Conservation (phyloP, 2,329 filamentous ascomycete species). For the Stagonosporopsis rhizophila region DNA sequence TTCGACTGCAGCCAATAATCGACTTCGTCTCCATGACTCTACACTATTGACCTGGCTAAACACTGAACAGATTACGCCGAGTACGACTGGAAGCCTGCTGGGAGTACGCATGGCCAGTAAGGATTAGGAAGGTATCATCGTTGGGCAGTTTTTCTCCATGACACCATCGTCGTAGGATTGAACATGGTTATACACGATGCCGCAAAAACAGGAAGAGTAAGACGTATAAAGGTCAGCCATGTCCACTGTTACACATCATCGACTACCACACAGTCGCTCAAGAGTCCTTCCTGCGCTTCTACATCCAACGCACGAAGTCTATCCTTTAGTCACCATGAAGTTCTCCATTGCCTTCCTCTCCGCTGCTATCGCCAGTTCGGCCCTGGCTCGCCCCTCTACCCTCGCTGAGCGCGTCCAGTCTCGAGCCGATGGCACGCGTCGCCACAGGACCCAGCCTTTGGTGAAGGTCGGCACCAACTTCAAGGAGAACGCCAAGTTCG, state of each 20-base stretch:
- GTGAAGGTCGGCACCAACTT: constrained; percentile 21
- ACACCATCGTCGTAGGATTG: background rate
- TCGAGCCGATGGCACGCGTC: constrained; percentile 24
- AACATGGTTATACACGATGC: background rate
- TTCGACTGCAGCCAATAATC: background rate
- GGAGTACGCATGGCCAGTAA: background rate
- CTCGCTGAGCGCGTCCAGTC: constrained; percentile 26
- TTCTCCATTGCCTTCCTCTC: constrained; percentile 20
- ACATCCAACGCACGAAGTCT: background rate
- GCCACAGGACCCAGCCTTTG: constrained; percentile 24
- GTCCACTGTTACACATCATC: background rate
- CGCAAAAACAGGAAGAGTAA: background rate
- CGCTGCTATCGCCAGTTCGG: constrained; percentile 20
- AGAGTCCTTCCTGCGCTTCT: background rate
- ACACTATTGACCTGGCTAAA: background rate
- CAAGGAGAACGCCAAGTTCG: constrained; percentile 20
- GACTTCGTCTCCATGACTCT: background rate
- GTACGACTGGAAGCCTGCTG: no score
- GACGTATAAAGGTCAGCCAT: constrained; percentile 3
- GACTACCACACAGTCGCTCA: constrained; percentile 1
- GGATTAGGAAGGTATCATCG: constrained; percentile 18
- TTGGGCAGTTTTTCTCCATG: background rate
- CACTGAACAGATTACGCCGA: background rate
- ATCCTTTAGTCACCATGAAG: constrained; percentile 20
- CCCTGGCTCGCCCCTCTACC: constrained; percentile 22